Evolutionary conservation across 345 rosid genomes (phyloP).

Genomic region (Tarenaya hassleriana): DNA sequence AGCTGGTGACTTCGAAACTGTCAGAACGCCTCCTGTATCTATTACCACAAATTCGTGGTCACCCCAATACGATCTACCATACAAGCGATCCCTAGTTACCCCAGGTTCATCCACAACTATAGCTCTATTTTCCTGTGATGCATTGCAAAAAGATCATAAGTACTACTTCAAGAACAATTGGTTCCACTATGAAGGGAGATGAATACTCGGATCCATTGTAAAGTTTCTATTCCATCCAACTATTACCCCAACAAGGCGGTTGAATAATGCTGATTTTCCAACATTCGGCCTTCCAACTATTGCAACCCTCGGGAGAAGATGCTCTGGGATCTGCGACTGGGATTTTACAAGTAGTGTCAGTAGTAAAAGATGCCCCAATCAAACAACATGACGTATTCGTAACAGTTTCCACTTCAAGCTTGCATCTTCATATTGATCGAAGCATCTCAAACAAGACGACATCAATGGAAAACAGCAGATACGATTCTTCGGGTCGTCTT

Average conservation of each 20-base stretch:
- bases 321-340: conserved; percentile 73
- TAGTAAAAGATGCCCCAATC: conserved; percentile 7
- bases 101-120: conserved; percentile 99
- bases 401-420: no score
- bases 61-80: conserved; percentile 92
- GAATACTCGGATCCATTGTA: not conserved
- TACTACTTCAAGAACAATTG: not conserved
- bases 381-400: not conserved
- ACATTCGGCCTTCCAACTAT: conserved; percentile 97
- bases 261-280: conserved; percentile 91
- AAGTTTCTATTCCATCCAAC: not conserved
- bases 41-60: conserved; percentile 75
- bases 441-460: conserved; percentile 1
- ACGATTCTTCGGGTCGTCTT: not conserved
- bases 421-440: not conserved
- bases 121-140: conserved; percentile 65
- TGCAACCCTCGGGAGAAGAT: conserved; percentile 75
- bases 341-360: conserved; percentile 10
- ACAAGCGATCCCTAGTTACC: conserved; percentile 87
- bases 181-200: not conserved
- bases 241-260: conserved; percentile 89
- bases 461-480: not conserved
- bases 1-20: conserved; percentile 65
- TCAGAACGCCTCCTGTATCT: conserved; percentile 91
- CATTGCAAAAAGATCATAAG: not conserved